A percentile compares a stretch with the other conserved stretches of the same genome.
These are phyloP conservation scores for Prototheca wickerhamii DNA, from an alignment of 163 green algal species.

Conservation along the genomic window DNA sequence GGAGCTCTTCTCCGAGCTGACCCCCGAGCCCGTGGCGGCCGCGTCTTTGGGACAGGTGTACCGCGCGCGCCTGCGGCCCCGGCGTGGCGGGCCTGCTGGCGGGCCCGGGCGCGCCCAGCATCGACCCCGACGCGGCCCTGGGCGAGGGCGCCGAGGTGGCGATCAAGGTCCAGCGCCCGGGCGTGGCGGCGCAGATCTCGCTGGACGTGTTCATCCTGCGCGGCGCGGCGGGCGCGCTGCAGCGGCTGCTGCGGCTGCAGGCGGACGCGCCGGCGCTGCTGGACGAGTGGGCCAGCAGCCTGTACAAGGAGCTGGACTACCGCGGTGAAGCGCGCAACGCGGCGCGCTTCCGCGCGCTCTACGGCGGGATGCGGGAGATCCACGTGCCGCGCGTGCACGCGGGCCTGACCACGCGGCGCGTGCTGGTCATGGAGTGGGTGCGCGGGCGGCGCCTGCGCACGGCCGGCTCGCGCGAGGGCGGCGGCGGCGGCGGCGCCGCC, in stretches of 20 bases:
- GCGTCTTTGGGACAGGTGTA: conserved; percentile 94
- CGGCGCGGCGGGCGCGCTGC: not conserved
- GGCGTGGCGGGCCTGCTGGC: too few relatives aligned
- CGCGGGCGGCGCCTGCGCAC: conserved; percentile 69
- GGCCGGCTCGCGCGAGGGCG: conserved; percentile 9
- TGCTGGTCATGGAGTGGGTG: conserved; percentile 92
- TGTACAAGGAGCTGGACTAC: conserved; percentile 90
- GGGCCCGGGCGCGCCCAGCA: too few relatives aligned
- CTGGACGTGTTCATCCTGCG: conserved; percentile 92
- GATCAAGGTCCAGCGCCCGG: conserved; percentile 97
- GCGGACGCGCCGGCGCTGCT: conserved; percentile 76
- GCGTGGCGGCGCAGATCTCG: conserved; percentile 76
- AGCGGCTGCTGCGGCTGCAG: conserved; percentile 1
- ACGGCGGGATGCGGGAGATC: conserved; percentile 48
- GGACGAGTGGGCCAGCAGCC: conserved; percentile 76
- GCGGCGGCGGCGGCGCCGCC: conserved; percentile 4
- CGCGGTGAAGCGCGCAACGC: conserved; percentile 59
- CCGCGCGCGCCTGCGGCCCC: conserved; percentile 53
- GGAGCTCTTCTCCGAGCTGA: conserved; percentile 66
- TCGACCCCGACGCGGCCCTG: too few relatives aligned
- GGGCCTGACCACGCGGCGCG: conserved; percentile 51
- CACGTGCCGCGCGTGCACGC: conserved; percentile 62
- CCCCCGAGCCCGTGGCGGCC: conserved; percentile 74
- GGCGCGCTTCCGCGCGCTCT: conserved; percentile 58
- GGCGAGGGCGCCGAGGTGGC: too few relatives aligned